These are phyloP conservation scores for Cladosporium sp. DNA, from an alignment of 2,329 filamentous ascomycete genomes.

Conservation along the genomic window DNA sequence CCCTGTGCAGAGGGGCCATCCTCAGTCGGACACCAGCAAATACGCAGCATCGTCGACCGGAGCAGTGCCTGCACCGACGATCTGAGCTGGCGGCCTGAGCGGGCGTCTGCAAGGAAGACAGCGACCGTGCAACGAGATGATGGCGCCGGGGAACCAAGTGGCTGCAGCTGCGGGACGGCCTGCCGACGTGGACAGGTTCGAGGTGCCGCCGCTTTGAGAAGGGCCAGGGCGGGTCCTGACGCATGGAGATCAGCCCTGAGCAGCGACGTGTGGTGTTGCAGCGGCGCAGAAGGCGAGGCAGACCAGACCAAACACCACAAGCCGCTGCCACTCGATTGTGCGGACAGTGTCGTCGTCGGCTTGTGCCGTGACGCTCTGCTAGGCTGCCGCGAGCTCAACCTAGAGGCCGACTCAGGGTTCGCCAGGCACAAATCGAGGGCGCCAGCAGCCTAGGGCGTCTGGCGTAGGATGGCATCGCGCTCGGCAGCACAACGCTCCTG, in stretches of 20 bases:
- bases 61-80: slow-evolving; percentile 8
- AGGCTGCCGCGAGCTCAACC: not conserved
- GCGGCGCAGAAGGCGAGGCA: not conserved
- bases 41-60: slow-evolving; percentile 4
- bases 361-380: not conserved
- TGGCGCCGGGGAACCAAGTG: slow-evolving; percentile 8
- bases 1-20: not conserved
- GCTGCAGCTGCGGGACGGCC: slow-evolving; percentile 10
- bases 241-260: not conserved
- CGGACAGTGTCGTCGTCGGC: not conserved
- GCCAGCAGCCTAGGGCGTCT: not conserved
- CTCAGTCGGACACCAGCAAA: slow-evolving; percentile 6
- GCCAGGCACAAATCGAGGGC: not conserved
- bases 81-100: slow-evolving; percentile 7
- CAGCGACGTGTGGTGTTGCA: not conserved
- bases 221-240: not conserved
- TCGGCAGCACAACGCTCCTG: slow-evolving; percentile 7
- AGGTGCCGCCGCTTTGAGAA: not conserved
- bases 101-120: slow-evolving; percentile 9
- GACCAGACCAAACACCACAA: not conserved
- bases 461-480: not conserved
- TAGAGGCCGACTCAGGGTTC: not conserved
- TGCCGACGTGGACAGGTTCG: slow-evolving; percentile 8
- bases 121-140: slow-evolving; percentile 7
- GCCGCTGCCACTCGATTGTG: not conserved